phyloP scores from a whole-genome alignment of 192 early-diverging fungal genomes.

The Coemansia sp. region DNA sequence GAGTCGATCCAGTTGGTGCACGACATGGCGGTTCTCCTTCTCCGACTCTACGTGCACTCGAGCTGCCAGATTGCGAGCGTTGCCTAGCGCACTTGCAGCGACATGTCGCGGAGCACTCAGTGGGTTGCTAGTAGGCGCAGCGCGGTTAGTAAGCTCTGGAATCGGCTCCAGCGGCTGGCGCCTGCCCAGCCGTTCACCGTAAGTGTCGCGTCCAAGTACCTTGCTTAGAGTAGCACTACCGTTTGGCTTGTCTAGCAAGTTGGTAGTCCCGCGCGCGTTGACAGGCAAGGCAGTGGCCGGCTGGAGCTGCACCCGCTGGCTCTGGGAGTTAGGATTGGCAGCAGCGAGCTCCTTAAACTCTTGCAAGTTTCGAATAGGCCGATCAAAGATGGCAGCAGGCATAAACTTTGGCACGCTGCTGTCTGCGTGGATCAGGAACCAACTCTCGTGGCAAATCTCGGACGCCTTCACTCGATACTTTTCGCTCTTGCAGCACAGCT shows the following conservation, averaged over 20 bases:
- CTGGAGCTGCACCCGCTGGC: not conserved
- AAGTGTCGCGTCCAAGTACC: not conserved
- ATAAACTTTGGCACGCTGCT: constrained; percentile 22
- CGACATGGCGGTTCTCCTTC: constrained; percentile 31
- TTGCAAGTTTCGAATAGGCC: constrained; percentile 39
- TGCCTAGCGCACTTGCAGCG: not conserved
- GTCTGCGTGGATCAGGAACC: constrained; percentile 31
- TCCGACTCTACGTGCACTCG: constrained; percentile 13
- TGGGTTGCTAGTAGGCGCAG: not conserved
- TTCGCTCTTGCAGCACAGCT: constrained; percentile 71
- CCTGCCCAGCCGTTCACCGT: not conserved
- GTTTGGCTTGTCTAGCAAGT: not conserved
- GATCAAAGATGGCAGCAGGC: constrained; percentile 45
- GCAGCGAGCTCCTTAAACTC: constrained; percentile 27
- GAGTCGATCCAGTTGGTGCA: constrained; percentile 5
- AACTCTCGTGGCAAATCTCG: constrained; percentile 34
- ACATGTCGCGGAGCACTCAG: not conserved
- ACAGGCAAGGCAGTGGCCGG: not conserved
- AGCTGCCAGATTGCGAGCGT: constrained; percentile 7
- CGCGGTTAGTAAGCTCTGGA: constrained; percentile 11
- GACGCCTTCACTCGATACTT: constrained; percentile 43
- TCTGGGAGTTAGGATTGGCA: not conserved
- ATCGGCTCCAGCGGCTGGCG: constrained; percentile 42
- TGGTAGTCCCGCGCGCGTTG: not conserved
- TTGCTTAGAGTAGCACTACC: not conserved